Evolutionary conservation across 73 alveolate genomes (phyloP).

Genomic region (Paramecium octaurelia): DNA sequence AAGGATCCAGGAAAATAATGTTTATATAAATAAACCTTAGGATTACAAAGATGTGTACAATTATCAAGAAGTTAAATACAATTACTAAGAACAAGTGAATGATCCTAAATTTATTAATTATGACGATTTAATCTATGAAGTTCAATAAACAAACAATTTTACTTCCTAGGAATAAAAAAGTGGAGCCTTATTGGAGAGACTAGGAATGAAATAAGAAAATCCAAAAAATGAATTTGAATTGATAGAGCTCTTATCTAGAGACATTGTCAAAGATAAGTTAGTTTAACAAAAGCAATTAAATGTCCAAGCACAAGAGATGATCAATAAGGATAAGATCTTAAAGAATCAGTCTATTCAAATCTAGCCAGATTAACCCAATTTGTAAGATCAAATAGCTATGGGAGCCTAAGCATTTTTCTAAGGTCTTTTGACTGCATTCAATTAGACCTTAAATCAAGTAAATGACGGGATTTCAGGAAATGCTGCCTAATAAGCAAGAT

Average conservation of each 20-base stretch:
- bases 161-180: slow-evolving; percentile 22
- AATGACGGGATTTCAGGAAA: slow-evolving; percentile 6
- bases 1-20: not conserved
- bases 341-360: not conserved
- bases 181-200: not conserved
- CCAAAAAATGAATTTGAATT: slow-evolving; percentile 45
- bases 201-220: slow-evolving; percentile 43
- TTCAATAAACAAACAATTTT: not conserved
- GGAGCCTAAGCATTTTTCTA: slow-evolving; percentile 43
- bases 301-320: not conserved
- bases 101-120: slow-evolving; percentile 33
- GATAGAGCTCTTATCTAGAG: slow-evolving; percentile 29
- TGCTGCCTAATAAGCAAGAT: not conserved
- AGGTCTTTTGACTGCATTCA: slow-evolving; percentile 22
- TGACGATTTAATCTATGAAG: slow-evolving; percentile 2
- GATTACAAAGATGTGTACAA: not conserved
- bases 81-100: not conserved
- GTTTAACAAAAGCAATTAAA: not conserved
- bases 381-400: slow-evolving; percentile 12
- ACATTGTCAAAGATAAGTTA: not conserved
- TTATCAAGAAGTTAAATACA: not conserved
- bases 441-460: slow-evolving; percentile 15
- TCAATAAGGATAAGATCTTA: not conserved
- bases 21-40: not conserved
- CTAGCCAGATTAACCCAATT: not conserved